Evolutionary conservation across 2,329 filamentous ascomycete genomes (phyloP).

Genomic region (Zalaria obscura): DNA sequence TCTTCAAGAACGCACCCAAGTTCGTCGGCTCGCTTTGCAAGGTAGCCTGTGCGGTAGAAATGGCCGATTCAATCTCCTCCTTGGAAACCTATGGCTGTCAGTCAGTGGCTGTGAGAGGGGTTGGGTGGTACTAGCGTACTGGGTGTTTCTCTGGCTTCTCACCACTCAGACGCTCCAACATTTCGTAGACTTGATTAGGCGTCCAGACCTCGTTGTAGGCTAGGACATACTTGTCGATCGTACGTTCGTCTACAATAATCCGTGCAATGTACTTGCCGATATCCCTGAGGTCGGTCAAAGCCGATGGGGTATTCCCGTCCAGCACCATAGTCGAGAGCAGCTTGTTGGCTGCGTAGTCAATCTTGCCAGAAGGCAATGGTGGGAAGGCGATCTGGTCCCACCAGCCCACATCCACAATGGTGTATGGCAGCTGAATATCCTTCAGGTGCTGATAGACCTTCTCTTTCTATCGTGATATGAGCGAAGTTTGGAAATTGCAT

Average conservation of each 20-base stretch:
- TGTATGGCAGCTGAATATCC: slow-evolving; percentile 36
- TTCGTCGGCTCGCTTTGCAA: slow-evolving; percentile 24
- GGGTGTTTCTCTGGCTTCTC: slow-evolving; percentile 26
- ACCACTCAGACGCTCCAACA: slow-evolving; percentile 34
- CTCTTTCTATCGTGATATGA: slow-evolving; percentile 30
- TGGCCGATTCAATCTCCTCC: slow-evolving; percentile 19
- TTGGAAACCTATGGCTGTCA: slow-evolving; percentile 15
- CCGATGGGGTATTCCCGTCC: slow-evolving; percentile 29
- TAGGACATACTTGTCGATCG: slow-evolving; percentile 39
- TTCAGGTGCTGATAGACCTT: slow-evolving; percentile 35
- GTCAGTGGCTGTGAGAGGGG: not conserved
- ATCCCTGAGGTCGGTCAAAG: slow-evolving; percentile 37
- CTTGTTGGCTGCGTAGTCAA: slow-evolving; percentile 28
- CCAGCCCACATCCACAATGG: slow-evolving; percentile 43
- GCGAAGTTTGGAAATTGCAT: too few relatives aligned
- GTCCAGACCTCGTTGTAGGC: slow-evolving; percentile 32
- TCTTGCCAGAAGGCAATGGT: slow-evolving; percentile 28
- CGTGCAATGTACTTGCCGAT: slow-evolving; percentile 37
- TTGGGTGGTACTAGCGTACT: slow-evolving; percentile 19
- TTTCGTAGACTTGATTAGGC: slow-evolving; percentile 31
- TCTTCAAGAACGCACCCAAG: slow-evolving; percentile 20
- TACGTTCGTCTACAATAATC: slow-evolving; percentile 38
- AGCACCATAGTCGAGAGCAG: slow-evolving; percentile 26
- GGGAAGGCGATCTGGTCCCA: slow-evolving; percentile 40
- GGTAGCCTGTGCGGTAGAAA: slow-evolving; percentile 19